Percentiles rank a stretch among this genome's conserved stretches.
These are phyloP conservation scores for Avicennia marina DNA, from an alignment of 257 asterid species.

Conservation along the genomic window DNA sequence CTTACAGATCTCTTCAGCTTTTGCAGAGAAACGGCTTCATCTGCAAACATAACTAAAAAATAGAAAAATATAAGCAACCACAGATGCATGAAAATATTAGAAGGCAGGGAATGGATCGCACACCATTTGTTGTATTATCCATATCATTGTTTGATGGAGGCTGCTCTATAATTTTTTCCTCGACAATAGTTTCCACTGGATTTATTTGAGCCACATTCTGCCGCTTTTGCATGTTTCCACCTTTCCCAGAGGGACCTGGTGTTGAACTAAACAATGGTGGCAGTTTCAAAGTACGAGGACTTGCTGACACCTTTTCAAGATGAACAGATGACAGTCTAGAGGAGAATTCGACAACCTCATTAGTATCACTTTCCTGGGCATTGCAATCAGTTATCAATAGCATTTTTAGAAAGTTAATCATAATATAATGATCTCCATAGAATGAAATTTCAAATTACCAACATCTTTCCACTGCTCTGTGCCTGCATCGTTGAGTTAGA, in stretches of 20 bases:
- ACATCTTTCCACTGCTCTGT: constrained; percentile 68
- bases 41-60: constrained; percentile 41
- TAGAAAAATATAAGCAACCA: constrained; percentile 7
- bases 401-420: constrained; percentile 1
- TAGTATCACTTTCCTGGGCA: constrained; percentile 61
- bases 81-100: constrained; percentile 10
- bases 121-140: constrained; percentile 60
- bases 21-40: constrained; percentile 64
- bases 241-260: constrained; percentile 81
- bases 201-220: constrained; percentile 47
- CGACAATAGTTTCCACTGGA: constrained; percentile 46
- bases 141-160: constrained; percentile 35
- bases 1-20: constrained; percentile 90
- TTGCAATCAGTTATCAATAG: constrained; percentile 16
- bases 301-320: constrained; percentile 70
- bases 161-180: constrained; percentile 46
- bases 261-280: constrained; percentile 93
- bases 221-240: constrained; percentile 69
- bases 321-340: constrained; percentile 78
- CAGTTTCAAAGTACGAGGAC: constrained; percentile 82
- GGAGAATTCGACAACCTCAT: constrained; percentile 66
- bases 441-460: constrained; percentile 38
- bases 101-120: constrained; percentile 24
- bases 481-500: constrained; percentile 67
- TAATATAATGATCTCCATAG: not conserved